Percentiles rank a stretch among this genome's conserved stretches.
Evolutionary conservation across 129 eudicot species (phyloP).

Genomic region (Scalesia atractyloides): DNA sequence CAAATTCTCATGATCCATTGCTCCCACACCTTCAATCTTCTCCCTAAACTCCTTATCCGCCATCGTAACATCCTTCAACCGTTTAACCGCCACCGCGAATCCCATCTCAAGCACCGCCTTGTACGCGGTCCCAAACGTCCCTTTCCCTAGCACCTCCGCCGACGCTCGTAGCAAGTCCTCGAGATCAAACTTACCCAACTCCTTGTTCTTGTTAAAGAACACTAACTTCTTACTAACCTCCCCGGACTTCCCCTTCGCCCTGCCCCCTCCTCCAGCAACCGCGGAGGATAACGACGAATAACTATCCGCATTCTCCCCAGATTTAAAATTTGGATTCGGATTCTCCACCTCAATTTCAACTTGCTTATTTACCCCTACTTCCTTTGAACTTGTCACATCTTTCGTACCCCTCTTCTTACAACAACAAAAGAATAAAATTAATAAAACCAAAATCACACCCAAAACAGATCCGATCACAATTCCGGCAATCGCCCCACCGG

Average conservation of each 20-base stretch:
- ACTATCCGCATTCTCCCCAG: constrained; percentile 26
- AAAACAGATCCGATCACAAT: constrained; percentile 64
- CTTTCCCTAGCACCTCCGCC: constrained; percentile 91
- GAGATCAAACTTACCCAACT: constrained; percentile 57
- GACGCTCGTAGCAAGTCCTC: constrained; percentile 86
- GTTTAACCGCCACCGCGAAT: constrained; percentile 75
- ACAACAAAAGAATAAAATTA: constrained; percentile 52
- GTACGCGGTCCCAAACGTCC: constrained; percentile 89
- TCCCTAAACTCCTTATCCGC: constrained; percentile 69
- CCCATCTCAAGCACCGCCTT: constrained; percentile 82
- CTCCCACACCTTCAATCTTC: constrained; percentile 78
- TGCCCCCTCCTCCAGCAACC: constrained; percentile 30
- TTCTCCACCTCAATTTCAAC: constrained; percentile 37
- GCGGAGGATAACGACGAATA: constrained; percentile 31
- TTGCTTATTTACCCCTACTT: constrained; percentile 30
- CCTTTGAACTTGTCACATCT: constrained; percentile 19
- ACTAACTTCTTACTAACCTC: constrained; percentile 53
- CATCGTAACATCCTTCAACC: constrained; percentile 76
- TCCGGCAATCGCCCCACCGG: constrained; percentile 87
- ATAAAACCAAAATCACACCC: constrained; percentile 47
- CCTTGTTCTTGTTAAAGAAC: constrained; percentile 53
- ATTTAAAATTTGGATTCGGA: constrained; percentile 9
- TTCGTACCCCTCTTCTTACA: constrained; percentile 40
- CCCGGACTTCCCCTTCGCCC: constrained; percentile 28
- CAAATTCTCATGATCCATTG: constrained; percentile 69